phyloP scores from a whole-genome alignment of 148 eudicot species.

The Vaccinium vitisidaea region DNA sequence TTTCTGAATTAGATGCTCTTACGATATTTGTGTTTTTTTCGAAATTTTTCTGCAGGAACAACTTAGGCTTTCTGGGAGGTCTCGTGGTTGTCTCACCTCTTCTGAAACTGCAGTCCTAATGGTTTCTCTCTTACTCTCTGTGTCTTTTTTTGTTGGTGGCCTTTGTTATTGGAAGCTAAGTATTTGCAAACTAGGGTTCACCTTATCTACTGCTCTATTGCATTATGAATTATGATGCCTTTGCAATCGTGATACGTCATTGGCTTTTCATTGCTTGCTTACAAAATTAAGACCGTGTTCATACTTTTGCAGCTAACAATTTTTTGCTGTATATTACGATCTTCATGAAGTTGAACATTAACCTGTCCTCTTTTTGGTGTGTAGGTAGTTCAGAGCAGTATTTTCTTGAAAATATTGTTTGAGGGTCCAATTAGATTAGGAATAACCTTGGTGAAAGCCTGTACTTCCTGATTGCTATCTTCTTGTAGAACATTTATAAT shows the following conservation, averaged over 20 bases:
- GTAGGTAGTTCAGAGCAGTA: not conserved
- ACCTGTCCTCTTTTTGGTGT: not conserved
- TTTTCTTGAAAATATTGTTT: not conserved
- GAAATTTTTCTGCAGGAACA: conserved; percentile 44
- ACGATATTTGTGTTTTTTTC: conserved; percentile 11
- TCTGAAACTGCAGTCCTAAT: conserved; percentile 40
- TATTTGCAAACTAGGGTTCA: not conserved
- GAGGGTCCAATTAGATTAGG: not conserved
- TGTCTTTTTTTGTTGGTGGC: not conserved
- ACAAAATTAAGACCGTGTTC: not conserved
- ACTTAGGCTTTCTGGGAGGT: conserved; percentile 32
- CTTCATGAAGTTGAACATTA: not conserved
- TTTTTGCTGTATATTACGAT: not conserved
- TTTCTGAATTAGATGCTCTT: not conserved
- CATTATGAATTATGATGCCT: not conserved
- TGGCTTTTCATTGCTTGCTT: conserved; percentile 2
- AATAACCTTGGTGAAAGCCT: not conserved
- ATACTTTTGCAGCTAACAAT: not conserved
- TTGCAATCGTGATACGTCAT: not conserved
- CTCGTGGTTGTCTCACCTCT: conserved; percentile 43
- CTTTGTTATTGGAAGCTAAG: not conserved
- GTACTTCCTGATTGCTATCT: not conserved
- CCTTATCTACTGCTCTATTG: not conserved
- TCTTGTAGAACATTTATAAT: not conserved
- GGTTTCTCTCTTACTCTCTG: conserved; percentile 32